Base-by-base conservation (phyloP, 2,329 filamentous ascomycete species). In the Microthyrium microscopicum region DNA sequence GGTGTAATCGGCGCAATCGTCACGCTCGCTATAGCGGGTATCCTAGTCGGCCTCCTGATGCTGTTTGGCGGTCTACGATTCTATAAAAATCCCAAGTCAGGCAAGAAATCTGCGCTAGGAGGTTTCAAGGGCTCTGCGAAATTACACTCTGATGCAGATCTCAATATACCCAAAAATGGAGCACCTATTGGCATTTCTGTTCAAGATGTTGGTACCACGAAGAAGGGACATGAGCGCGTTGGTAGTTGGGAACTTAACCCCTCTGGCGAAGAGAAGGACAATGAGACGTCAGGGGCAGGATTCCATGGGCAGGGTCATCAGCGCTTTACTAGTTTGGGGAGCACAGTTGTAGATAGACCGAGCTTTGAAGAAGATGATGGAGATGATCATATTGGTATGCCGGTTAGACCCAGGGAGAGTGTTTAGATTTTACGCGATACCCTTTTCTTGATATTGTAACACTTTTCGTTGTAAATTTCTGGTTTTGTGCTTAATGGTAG, bases 171-270 rank as follows among this genome's bases (percentile, higher is more conserved):
- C 1, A 58, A 58, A 31, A 58, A 58, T 35, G 58, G 51, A 2
- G 55, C 44, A 5, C 37, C 37, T 6, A 16, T 34, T 13, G 37
- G 35, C 15, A 26, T 34, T 12, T 46, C 44, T 33, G 38, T 46
- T 12, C 44, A 55, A 40, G 48, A 53, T 36, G 47, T 47, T 5
- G 44, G 49, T 36, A 46, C 51, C 3, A 40, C 47, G 15, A 46
- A 51, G 15, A 52, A 51, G 12, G 57, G 57, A 2, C 61, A 70
- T 45, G 67, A 70, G 49, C 52, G 67, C 27, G 53, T 62, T 13
- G 67, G 64, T 1, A 71, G 67, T 39, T 73, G 68, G 68, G 68
- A 72, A 45, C 47, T 72, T 49, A 56, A 56, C n/a, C n/a, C n/a
- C 34, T 52, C 53, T 36, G 33, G 27, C 20, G 42, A 53, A 28